These are phyloP conservation scores for Fusarium pseudograminearum DNA, from an alignment of 2,329 filamentous ascomycete genomes.

Conservation along the genomic window DNA sequence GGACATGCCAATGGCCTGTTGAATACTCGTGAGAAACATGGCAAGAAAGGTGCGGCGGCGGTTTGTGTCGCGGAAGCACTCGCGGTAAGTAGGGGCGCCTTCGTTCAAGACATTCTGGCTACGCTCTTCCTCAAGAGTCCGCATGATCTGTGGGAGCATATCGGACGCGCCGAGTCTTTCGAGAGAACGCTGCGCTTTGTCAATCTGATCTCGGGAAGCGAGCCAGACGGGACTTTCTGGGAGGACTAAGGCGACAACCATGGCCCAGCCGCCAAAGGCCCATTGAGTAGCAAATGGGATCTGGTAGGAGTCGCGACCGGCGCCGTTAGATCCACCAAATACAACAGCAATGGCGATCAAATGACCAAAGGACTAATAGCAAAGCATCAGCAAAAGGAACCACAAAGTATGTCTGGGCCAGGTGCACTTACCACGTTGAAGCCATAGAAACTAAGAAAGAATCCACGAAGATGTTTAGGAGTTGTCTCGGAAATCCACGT, in stretches of 20 bases:
- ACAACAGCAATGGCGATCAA: neutral
- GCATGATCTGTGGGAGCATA: neutral
- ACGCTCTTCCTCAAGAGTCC: neutral
- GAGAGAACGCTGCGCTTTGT: neutral
- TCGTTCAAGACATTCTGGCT: neutral
- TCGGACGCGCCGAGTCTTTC: neutral
- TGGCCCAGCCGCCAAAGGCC: neutral
- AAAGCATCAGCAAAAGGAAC: fast-evolving
- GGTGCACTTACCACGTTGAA: neutral
- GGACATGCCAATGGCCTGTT: neutral
- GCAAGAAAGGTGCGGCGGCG: neutral
- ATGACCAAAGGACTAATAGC: neutral
- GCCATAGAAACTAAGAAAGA: neutral
- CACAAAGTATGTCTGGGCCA: too few species aligned
- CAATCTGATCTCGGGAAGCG: neutral
- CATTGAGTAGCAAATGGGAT: neutral
- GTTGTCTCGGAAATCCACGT: neutral
- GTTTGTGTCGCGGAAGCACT: neutral
- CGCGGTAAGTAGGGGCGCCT: neutral
- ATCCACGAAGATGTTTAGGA: neutral
- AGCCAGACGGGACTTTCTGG: neutral
- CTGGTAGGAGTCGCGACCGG: neutral
- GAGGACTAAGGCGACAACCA: neutral
- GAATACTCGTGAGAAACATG: neutral
- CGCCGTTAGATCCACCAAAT: neutral